Conservation (phyloP, 768 basidiomycete species). For the Phlebiopsis flavidoalba region DNA sequence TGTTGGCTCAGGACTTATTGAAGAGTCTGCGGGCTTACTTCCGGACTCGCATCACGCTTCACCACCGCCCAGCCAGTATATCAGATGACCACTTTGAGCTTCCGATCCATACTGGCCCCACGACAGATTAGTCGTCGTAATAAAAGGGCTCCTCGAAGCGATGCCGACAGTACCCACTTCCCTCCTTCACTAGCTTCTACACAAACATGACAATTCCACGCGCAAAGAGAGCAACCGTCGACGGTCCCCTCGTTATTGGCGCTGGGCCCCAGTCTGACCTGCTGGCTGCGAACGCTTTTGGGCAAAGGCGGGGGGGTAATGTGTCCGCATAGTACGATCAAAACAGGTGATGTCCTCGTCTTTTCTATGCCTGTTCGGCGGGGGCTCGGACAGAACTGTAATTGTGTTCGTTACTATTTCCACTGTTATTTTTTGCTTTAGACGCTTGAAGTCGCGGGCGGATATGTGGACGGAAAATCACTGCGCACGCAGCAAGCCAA, state of each 20-base stretch:
- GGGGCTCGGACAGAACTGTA: not conserved
- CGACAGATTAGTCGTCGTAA: not conserved
- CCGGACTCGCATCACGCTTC: not conserved
- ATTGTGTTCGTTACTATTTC: too few relatives aligned
- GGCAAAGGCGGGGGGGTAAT: constrained; percentile 29
- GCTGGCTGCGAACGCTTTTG: constrained; percentile 40
- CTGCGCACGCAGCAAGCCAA: too few relatives aligned
- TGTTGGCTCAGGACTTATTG: not conserved
- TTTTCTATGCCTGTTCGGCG: too few relatives aligned
- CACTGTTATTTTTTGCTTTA: too few relatives aligned
- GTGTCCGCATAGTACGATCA: constrained; percentile 37
- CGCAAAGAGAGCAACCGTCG: constrained; percentile 25
- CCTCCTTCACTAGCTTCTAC: not conserved
- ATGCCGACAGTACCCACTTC: not conserved
- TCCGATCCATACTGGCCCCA: not conserved
- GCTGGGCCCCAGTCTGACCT: constrained; percentile 36
- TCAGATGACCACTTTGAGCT: constrained; percentile 3
- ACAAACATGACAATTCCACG: constrained; percentile 4
- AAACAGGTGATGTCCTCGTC: constrained; percentile 24
- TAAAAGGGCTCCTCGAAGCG: not conserved
- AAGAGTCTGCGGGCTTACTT: not conserved
- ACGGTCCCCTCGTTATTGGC: constrained; percentile 38
- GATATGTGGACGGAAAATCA: too few relatives aligned
- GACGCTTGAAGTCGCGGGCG: too few relatives aligned
- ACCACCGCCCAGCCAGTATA: not conserved